phyloP scores from a whole-genome alignment of 2,329 filamentous ascomycete species.

The Nothophoma quercina region DNA sequence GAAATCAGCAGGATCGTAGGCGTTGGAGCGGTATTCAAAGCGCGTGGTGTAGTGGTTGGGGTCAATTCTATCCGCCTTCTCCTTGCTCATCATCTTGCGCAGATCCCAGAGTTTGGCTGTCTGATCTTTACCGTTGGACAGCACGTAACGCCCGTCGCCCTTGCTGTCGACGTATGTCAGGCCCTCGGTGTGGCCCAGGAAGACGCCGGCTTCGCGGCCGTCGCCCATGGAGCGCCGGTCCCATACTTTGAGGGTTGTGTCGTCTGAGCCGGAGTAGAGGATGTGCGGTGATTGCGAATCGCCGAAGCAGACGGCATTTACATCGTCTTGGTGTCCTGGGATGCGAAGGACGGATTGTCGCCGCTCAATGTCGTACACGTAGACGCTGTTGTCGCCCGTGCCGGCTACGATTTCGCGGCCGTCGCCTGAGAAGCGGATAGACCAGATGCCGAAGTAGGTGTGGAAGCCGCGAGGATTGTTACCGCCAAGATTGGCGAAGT shows the following conservation, averaged over 20 bases:
- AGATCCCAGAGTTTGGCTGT: slow-evolving; percentile 98
- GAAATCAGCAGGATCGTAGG: slow-evolving; percentile 71
- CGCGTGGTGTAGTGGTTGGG: slow-evolving; percentile 65
- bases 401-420: slow-evolving; percentile 90
- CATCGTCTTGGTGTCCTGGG: slow-evolving; percentile 82
- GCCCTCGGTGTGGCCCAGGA: slow-evolving; percentile 71
- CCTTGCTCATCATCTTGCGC: slow-evolving; percentile 82
- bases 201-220: slow-evolving; percentile 69
- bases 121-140: slow-evolving; percentile 95
- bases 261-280: slow-evolving; percentile 93
- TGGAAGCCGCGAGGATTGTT: slow-evolving; percentile 48
- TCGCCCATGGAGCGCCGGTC: slow-evolving; percentile 76
- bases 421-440: slow-evolving; percentile 89
- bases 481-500: slow-evolving; percentile 66
- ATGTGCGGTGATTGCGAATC: slow-evolving; percentile 90
- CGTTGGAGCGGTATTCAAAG: slow-evolving; percentile 78
- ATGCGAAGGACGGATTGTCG: slow-evolving; percentile 77
- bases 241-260: slow-evolving; percentile 95
- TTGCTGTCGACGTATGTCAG: slow-evolving; percentile 78
- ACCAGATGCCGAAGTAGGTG: slow-evolving; percentile 72
- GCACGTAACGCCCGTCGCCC: slow-evolving; percentile 85
- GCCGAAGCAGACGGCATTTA: slow-evolving; percentile 96
- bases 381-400: slow-evolving; percentile 78
- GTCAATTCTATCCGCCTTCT: slow-evolving; percentile 65
- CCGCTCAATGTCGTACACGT: slow-evolving; percentile 92